These are phyloP conservation scores for Fusarium begoniae DNA, from an alignment of 2,329 filamentous ascomycete species.

Conservation along the genomic window DNA sequence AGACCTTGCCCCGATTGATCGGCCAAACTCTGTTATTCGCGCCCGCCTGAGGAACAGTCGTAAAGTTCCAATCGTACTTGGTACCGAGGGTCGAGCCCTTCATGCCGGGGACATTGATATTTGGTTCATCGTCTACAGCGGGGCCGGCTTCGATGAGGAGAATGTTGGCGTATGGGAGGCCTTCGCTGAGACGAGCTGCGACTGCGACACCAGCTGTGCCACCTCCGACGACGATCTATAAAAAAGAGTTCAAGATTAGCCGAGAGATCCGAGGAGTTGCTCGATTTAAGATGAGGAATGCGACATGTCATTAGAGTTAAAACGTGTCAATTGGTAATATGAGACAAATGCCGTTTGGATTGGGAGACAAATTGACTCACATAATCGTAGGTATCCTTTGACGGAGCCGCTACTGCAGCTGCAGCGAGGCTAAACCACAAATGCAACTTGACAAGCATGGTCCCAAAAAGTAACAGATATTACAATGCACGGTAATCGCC, in stretches of 20 bases:
- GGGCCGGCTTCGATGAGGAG: constrained; percentile 14
- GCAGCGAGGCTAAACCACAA: constrained; percentile 27
- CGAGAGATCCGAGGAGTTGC: not conserved
- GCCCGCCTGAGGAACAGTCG: constrained; percentile 40
- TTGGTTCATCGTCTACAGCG: constrained; percentile 5
- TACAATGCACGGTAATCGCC: not conserved
- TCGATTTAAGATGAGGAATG: not conserved
- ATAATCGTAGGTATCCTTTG: constrained; percentile 28
- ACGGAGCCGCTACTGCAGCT: constrained; percentile 25
- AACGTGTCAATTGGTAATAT: not conserved
- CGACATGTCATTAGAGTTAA: not conserved
- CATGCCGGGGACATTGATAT: constrained; percentile 15
- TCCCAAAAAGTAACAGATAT: not conserved
- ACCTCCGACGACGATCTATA: constrained; percentile 43
- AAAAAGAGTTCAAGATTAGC: not conserved
- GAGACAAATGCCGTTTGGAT: not conserved
- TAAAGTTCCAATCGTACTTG: constrained; percentile 44
- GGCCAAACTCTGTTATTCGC: constrained; percentile 32
- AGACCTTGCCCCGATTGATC: constrained; percentile 38
- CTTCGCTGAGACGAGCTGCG: constrained; percentile 44
- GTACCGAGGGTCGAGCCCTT: constrained; percentile 33
- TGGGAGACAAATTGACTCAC: constrained; percentile 16
- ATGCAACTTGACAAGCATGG: constrained; percentile 29
- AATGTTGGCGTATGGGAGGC: constrained; percentile 28
- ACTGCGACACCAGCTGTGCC: constrained; percentile 46